Evolutionary conservation across 768 basidiomycete genomes (phyloP).

Genomic region (Pisolithus tinctorius): DNA sequence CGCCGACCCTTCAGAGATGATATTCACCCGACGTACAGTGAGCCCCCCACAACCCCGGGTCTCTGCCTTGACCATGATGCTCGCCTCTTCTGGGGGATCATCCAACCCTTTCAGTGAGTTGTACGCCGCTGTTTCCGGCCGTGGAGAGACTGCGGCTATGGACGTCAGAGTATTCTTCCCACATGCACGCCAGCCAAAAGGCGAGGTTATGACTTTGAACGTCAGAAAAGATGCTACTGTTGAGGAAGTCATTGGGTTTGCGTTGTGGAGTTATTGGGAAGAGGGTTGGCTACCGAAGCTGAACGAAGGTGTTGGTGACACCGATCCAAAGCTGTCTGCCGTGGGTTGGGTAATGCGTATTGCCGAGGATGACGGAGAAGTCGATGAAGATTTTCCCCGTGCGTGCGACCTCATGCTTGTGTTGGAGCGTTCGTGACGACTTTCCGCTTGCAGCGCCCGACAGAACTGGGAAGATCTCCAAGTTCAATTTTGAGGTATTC

Average conservation of each 20-base stretch:
- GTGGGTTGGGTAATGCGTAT: constrained; percentile 91
- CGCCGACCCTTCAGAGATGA: constrained; percentile 18
- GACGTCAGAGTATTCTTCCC: constrained; percentile 83
- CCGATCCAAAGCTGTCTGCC: constrained; percentile 65
- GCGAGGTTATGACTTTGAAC: constrained; percentile 61
- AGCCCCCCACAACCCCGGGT: constrained; percentile 34
- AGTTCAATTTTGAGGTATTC: constrained; percentile 87
- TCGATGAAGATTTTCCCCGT: constrained; percentile 99
- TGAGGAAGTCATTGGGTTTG: constrained; percentile 93
- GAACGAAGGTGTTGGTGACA: constrained; percentile 56
- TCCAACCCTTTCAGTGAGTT: constrained; percentile 85
- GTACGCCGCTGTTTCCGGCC: constrained; percentile 81
- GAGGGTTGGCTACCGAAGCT: constrained; percentile 74
- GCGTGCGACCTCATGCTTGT: constrained; percentile 24
- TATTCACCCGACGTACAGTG: constrained; percentile 51
- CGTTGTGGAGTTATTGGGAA: constrained; percentile 92
- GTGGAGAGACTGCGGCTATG: constrained; percentile 55
- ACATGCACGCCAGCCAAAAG: constrained; percentile 53
- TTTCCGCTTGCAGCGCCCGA: constrained; percentile 68
- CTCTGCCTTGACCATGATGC: constrained; percentile 69
- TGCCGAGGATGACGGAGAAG: constrained; percentile 95
- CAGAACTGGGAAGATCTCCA: constrained; percentile 73
- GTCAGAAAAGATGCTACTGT: constrained; percentile 86
- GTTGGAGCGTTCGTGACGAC: not conserved
- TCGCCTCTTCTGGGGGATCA: constrained; percentile 54